Percentiles rank a stretch among this genome's conserved stretches.
Evolutionary conservation across 73 alveolate genomes (phyloP).

Genomic region (Paramecium primaurelia): DNA sequence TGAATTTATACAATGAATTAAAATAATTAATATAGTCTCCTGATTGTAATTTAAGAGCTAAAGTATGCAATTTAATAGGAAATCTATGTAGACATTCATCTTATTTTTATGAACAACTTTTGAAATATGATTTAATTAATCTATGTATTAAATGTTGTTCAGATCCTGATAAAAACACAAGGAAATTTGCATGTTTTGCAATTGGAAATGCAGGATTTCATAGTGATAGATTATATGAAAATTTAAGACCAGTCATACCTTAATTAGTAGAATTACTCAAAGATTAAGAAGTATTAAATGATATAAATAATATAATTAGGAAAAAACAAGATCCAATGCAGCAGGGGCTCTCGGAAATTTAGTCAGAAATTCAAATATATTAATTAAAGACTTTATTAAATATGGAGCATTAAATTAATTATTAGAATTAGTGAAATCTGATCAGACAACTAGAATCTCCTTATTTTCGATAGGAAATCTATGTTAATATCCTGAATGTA

Average conservation of each 20-base stretch:
- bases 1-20: slow-evolving; percentile 85
- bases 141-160: slow-evolving; percentile 95
- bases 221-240: slow-evolving; percentile 92
- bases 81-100: slow-evolving; percentile 97
- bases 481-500: slow-evolving; percentile 89
- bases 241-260: slow-evolving; percentile 95
- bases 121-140: slow-evolving; percentile 87
- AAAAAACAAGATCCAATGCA: slow-evolving; percentile 98
- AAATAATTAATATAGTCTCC: slow-evolving; percentile 78
- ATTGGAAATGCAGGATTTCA: slow-evolving; percentile 99
- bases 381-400: slow-evolving; percentile 89
- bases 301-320: slow-evolving; percentile 49
- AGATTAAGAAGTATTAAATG: slow-evolving; percentile 80
- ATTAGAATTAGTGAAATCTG: slow-evolving; percentile 87
- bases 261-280: slow-evolving; percentile 89
- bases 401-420: slow-evolving; percentile 91
- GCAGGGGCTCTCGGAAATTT: slow-evolving; percentile 99
- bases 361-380: slow-evolving; percentile 91
- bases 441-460: slow-evolving; percentile 93
- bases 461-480: slow-evolving; percentile 96
- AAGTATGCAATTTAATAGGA: slow-evolving; percentile 97
- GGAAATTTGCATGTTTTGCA: slow-evolving; percentile 99
- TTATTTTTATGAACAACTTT: slow-evolving; percentile 90
- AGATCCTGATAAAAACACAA: slow-evolving; percentile 94
- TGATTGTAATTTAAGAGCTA: slow-evolving; percentile 92